Base-by-base conservation (phyloP, 192 early-diverging fungal species). In the Backusella liffmaniae region DNA sequence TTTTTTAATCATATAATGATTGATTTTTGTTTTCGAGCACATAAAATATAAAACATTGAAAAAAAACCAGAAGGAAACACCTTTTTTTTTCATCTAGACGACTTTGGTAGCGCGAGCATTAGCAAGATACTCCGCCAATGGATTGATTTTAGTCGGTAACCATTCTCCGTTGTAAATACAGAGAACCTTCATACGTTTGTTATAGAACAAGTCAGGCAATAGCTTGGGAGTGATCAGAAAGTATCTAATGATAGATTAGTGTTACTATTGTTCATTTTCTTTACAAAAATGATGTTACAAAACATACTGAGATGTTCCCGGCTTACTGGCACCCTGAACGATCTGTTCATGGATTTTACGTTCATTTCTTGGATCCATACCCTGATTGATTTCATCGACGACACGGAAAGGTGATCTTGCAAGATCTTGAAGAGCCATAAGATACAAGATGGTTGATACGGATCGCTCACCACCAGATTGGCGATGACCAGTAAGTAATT, bases 331-430 rank as follows among this genome's bases (percentile, higher is more conserved):
- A 10, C 89, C 91, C 23, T 92, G 78, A 36, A 99, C 96, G 53
- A 99, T 89, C 75, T 95, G 94, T 18, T 87, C 77, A 85, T 99
- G 98, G n/a, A 98, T 92, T 83, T 97, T 84, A 26, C 98, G 88
- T 80, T 99, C 98, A 81, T 98, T 99, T 39, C 92, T 88, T 36
- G 95, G 93, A 83, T 99, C 98, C 98, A 99, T 98, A 66, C 98
- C 98, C 80, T 99, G 98, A 80, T 99, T 99, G 74, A 99, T 99
- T 83, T 99, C 98, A 86, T 99, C 98, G 13, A 99, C 98, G 0
- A 98, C 95, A 67, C 98, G 92, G 91, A 99, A 99, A 18, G 98
- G 97, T 9, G 95, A 88, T 66, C 86, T 88, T 5, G 96, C 93
- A 41, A 98, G 82, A 13, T 84, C 79, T 88, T 99, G 98, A 69